Evolutionary conservation across 2,329 filamentous ascomycete species (phyloP), one percentile per base, ranked within the genome.

Genomic region (Aspergillus sp.): DNA sequence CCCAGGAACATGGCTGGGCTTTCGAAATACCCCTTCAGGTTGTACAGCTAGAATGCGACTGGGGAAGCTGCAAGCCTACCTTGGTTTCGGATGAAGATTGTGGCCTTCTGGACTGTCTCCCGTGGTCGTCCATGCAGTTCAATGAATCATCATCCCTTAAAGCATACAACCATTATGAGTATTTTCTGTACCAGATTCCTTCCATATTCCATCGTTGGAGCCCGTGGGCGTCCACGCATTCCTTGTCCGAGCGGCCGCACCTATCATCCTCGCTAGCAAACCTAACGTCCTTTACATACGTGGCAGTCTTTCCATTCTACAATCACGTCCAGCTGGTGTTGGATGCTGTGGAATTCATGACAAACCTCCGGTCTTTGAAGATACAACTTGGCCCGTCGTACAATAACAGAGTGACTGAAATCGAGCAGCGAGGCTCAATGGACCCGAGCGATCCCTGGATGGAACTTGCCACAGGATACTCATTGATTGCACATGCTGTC

Each of bases 61-160:
- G 37, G 17, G 60, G 56, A 41, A 20, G 54, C 51, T 50, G 46
- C 33, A 55, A 52, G 41, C 52, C 64, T 19, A 61, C 67, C 0
- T 67, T 71, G 2, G 75, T 61, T 70, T 68, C 51, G 60, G 59
- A 66, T 5, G 53, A 60, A 11, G 63, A 61, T 24, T 55, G 64
- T 1, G 73, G 67, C 22, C 73, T 91, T 0, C 81, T 90, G 45
- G 79, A 80, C 24, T 75, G 83, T n/a, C 80, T 83, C 1, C 82
- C 82, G 2, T 93, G 90, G 89, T 80, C 79, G 0, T 80, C 83
- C 17, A 66, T 91, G 0, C 76, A 83, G 2, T 83, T 91, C 62
- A 93, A 93, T 69, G 89, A 93, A 74, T 88, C 89, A 8, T 90
- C 88, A 0, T 90, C 86, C 4, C 81, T 89, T n/a, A 81, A 82